Percentiles rank a stretch among this genome's conserved stretches.
Conservation (phyloP, 2,329 filamentous ascomycete genomes). For the Fusarium robinianum region DNA sequence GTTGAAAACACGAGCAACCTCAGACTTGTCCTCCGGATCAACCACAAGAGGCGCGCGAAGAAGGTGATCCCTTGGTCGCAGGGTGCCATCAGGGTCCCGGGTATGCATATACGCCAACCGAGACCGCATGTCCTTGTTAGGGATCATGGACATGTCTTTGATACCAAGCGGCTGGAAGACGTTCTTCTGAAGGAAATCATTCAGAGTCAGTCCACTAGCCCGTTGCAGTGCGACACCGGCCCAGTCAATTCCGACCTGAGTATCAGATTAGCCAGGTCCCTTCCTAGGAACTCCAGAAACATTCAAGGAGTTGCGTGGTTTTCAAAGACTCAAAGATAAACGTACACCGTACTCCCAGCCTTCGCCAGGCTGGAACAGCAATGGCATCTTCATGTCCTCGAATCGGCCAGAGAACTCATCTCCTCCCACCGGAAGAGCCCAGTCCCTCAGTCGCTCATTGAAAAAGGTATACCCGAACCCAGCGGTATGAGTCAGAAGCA, state of each 20-base stretch:
- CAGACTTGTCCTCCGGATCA: conserved; percentile 42
- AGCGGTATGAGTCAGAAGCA: conserved; percentile 59
- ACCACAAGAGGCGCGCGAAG: conserved; percentile 51
- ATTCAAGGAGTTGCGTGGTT: neutral
- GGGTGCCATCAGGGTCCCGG: conserved; percentile 49
- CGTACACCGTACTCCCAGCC: conserved; percentile 64
- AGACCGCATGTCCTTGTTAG: conserved; percentile 55
- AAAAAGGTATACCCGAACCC: conserved; percentile 64
- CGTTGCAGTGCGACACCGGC: conserved; percentile 55
- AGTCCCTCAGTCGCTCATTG: conserved; percentile 53
- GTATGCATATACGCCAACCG: conserved; percentile 62
- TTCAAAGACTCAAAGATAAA: neutral
- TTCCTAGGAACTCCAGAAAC: too few relatives aligned
- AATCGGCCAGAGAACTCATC: conserved; percentile 62
- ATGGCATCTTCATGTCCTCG: conserved; percentile 55
- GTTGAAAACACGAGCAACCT: conserved; percentile 54
- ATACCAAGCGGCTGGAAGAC: conserved; percentile 54
- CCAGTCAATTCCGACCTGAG: conserved; percentile 57
- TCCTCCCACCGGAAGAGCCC: conserved; percentile 52
- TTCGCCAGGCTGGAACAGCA: conserved; percentile 67
- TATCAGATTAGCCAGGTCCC: neutral
- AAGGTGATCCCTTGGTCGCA: conserved; percentile 54
- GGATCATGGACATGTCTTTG: conserved; percentile 60
- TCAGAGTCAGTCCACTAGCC: conserved; percentile 48
- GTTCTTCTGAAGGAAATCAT: conserved; percentile 54